Base-by-base conservation (phyloP, 1,139 yeast genomes). In the Kodamaea sp. region DNA sequence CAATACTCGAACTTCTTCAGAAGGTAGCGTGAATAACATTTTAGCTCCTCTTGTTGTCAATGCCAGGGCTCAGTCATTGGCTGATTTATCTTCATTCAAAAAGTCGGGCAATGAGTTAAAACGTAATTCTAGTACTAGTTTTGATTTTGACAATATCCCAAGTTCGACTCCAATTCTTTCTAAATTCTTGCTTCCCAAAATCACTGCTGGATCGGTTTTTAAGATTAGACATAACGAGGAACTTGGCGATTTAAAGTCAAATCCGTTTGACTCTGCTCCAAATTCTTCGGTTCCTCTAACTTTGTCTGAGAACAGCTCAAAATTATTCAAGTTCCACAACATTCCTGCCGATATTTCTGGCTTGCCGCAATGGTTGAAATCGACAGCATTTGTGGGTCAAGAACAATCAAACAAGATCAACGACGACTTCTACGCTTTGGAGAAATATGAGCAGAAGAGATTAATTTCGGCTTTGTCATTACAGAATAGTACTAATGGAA, bases 141-240 rank as follows among this genome's bases (percentile, higher is more conserved):
- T 24, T 13, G 37, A 37, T 12, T 26, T 37, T 14, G 41, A 37
- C 12, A 35, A 24, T 7, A 11, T 32, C 11, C 35, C 39, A 15
- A 47, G 50, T 31, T 47, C 56, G 14, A 55, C 65, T 2, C 67
- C 67, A 4, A 51, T 59, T 5, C 45, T 62, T 20, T 56, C 61
- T n/a, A 51, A 57, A 31, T 62, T 62, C 28, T 46, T 53, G 3
- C 47, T 62, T 12, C 66, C 67, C 3, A 47, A 50, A 24, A 15
- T 39, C 2, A 32, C 50, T 1, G 44, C 50, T 7, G 35, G 45
- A 2, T 38, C 43, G 4, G 44, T 59, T 16, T 68, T 66, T 50
- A 66, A 62, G 43, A 56, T 67, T 15, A 49, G 70, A 26, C 71
- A 66, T 41, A 61, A 66, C 32, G 73, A 69, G 38, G 73, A 68